These are phyloP conservation scores for Solanum hybrid DNA, from an alignment of 305 asterid species.

Conservation along the genomic window DNA sequence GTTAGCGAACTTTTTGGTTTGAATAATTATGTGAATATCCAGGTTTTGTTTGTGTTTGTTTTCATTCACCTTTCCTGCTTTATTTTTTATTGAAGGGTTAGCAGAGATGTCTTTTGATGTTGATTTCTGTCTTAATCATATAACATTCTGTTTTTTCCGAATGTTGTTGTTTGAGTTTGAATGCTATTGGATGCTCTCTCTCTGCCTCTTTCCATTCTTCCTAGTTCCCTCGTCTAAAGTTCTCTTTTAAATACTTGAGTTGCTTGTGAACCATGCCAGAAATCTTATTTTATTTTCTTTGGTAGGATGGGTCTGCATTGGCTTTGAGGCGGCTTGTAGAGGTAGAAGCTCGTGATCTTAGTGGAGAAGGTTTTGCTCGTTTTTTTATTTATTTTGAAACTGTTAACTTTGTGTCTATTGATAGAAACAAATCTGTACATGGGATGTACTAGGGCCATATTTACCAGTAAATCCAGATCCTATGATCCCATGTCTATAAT, in stretches of 20 bases:
- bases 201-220: not conserved
- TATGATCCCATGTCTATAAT: no score
- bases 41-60: not conserved
- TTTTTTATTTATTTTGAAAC: conserved; percentile 11
- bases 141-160: not conserved
- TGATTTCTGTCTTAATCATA: not conserved
- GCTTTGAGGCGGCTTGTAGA: conserved; percentile 68
- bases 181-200: not conserved
- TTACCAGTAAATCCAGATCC: no score
- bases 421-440: no score
- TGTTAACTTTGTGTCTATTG: no score
- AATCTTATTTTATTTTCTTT: conserved; percentile 7
- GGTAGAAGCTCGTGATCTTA: conserved; percentile 84
- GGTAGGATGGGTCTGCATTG: conserved; percentile 72
- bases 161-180: not conserved
- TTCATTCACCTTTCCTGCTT: not conserved
- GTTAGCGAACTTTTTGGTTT: no score
- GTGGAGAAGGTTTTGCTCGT: conserved; percentile 70
- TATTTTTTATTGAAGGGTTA: not conserved
- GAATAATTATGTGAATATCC: no score
- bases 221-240: not conserved
- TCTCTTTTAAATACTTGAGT: not conserved
- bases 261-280: not conserved
- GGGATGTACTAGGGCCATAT: no score
- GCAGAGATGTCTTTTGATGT: not conserved